Conservation (phyloP, 371 early-diverging fungal genomes). For the Haplosporangium sp. region DNA sequence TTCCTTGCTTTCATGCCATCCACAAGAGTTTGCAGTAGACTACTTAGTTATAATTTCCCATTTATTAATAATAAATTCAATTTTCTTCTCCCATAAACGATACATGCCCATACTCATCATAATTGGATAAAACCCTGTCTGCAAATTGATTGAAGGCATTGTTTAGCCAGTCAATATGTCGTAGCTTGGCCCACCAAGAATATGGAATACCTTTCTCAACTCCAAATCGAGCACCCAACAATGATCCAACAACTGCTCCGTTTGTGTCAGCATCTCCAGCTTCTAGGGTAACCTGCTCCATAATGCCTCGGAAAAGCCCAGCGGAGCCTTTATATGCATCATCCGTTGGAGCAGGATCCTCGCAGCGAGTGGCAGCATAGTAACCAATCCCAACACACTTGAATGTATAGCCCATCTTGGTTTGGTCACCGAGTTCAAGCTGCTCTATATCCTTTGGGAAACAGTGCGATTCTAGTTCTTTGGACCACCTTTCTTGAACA, state of each 20-base stretch:
- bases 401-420: constrained; percentile 63
- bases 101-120: constrained; percentile 21
- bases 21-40: not conserved
- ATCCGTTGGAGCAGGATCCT: constrained; percentile 19
- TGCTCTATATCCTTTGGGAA: constrained; percentile 45
- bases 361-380: constrained; percentile 63
- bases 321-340: constrained; percentile 28
- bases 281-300: constrained; percentile 65
- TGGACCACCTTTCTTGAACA: constrained; percentile 29
- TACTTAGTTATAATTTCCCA: not conserved
- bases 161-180: constrained; percentile 66
- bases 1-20: not conserved
- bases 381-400: constrained; percentile 70
- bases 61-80: constrained; percentile 1
- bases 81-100: not conserved
- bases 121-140: constrained; percentile 27
- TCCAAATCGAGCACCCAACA: constrained; percentile 72
- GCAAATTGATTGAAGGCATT: constrained; percentile 63
- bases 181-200: constrained; percentile 56
- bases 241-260: constrained; percentile 71
- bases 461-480: constrained; percentile 58
- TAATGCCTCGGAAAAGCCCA: constrained; percentile 36
- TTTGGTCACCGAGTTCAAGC: constrained; percentile 59
- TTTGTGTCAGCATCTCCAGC: constrained; percentile 79
- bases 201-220: constrained; percentile 54